Conservation (phyloP, 2,329 filamentous ascomycete genomes). For the Arthrobotrys conoides region DNA sequence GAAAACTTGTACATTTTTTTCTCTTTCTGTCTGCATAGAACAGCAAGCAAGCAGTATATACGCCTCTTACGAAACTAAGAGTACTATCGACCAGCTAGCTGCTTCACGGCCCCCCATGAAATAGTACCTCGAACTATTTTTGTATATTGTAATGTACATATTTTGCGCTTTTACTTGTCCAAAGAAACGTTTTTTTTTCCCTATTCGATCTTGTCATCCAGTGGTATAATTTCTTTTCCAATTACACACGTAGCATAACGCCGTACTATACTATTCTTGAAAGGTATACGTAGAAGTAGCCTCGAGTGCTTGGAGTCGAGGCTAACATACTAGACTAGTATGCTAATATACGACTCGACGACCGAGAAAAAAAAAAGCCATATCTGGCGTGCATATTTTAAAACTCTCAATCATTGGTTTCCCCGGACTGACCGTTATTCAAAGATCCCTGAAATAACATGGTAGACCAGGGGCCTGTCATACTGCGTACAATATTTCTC, state of each 20-base stretch:
- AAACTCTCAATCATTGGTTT: not conserved
- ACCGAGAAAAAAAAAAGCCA: not conserved
- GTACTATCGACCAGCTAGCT: not conserved
- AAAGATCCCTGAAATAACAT: not conserved
- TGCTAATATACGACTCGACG: not conserved
- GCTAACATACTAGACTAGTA: constrained; percentile 27
- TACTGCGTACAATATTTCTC: not conserved
- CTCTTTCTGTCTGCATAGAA: constrained; percentile 2
- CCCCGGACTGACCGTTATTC: constrained; percentile 13
- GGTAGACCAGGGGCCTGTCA: not conserved
- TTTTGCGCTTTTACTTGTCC: constrained; percentile 18
- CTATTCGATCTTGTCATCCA: no score
- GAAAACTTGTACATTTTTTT: constrained; percentile 21
- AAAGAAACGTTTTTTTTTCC: constrained; percentile 7
- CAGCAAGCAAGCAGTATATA: constrained; percentile 11
- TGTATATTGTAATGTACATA: constrained; percentile 60
- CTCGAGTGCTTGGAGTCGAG: no score
- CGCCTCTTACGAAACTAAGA: not conserved
- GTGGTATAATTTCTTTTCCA: no score
- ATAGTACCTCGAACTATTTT: constrained; percentile 16
- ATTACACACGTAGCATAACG: no score
- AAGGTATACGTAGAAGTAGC: not conserved
- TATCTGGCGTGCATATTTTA: constrained; percentile 1
- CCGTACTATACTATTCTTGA: no score
- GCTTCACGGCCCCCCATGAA: not conserved